A percentile compares a stretch with the other conserved stretches of the same genome.
Evolutionary conservation across 2,329 filamentous ascomycete species (phyloP).

Genomic region (Penicillium janthinellum): DNA sequence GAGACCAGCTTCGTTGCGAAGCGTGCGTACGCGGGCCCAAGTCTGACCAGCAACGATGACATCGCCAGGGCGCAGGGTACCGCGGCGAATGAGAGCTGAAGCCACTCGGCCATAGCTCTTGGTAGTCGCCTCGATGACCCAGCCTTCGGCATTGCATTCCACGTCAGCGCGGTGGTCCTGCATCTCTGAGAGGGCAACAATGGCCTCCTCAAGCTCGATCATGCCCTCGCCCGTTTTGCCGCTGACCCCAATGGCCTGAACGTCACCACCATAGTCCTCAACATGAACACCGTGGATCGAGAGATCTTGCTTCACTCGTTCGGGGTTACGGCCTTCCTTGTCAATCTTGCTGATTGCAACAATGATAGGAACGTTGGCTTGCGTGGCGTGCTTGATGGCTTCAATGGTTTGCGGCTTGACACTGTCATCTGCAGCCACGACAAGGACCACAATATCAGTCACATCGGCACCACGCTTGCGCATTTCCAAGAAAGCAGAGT

Average conservation of each 20-base stretch:
- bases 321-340: constrained; percentile 76
- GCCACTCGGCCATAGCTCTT: constrained; percentile 83
- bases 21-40: constrained; percentile 80
- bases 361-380: constrained; percentile 88
- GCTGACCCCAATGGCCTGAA: constrained; percentile 86
- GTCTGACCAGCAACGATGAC: constrained; percentile 84
- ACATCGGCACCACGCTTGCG: constrained; percentile 92
- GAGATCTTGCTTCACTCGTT: constrained; percentile 86
- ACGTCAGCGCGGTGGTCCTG: constrained; percentile 83
- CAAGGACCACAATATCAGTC: constrained; percentile 93
- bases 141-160: constrained; percentile 81
- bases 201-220: constrained; percentile 86
- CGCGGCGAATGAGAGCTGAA: constrained; percentile 84
- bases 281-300: constrained; percentile 82
- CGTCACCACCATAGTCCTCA: constrained; percentile 92
- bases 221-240: constrained; percentile 94
- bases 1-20: constrained; percentile 82
- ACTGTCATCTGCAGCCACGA: constrained; percentile 94
- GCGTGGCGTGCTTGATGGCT: constrained; percentile 88
- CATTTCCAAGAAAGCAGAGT: constrained; percentile 95
- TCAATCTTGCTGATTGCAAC: constrained; percentile 98
- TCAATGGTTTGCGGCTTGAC: constrained; percentile 97
- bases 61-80: constrained; percentile 79
- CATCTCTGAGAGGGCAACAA: constrained; percentile 81
- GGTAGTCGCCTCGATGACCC: constrained; percentile 88